phyloP scores from a whole-genome alignment of 371 early-diverging fungal genomes.

The Parasitella parasitica region DNA sequence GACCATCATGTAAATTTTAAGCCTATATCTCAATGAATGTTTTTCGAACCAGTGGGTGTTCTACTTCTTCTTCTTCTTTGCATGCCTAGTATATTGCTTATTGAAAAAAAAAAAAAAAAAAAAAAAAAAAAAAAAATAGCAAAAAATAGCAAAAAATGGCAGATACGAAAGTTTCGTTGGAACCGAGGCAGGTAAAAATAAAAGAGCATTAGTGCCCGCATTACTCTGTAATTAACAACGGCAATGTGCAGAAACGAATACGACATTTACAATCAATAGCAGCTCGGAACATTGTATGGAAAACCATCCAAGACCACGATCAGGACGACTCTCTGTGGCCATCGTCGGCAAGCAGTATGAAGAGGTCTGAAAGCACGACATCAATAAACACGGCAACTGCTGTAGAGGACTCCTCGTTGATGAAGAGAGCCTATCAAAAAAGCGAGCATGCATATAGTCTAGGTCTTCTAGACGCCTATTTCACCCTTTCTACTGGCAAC shows the following conservation, averaged over 20 bases:
- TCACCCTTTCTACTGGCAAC: slow-evolving; percentile 25
- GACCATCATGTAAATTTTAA: background rate
- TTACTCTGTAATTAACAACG: no score
- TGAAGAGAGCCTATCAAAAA: slow-evolving; percentile 40
- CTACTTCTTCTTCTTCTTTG: background rate
- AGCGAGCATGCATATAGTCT: slow-evolving; percentile 6
- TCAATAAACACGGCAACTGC: slow-evolving; percentile 23
- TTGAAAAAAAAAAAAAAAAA: no score
- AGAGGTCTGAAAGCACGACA: slow-evolving; percentile 35
- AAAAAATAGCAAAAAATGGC: slow-evolving; percentile 3
- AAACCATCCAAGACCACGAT: background rate
- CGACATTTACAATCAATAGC: slow-evolving; percentile 41
- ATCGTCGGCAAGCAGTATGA: slow-evolving; percentile 6
- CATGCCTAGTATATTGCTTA: background rate
- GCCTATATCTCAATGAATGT: background rate
- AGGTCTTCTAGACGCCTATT: slow-evolving; percentile 34
- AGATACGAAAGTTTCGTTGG: slow-evolving; percentile 1
- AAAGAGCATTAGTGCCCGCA: no score
- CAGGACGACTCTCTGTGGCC: background rate
- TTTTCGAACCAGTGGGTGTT: background rate
- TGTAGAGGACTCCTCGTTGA: slow-evolving; percentile 43
- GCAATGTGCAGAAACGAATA: slow-evolving; percentile 34
- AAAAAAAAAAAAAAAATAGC: no score
- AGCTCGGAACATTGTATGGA: slow-evolving; percentile 45
- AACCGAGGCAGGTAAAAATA: slow-evolving; percentile 12